Evolutionary conservation across 805 yeast genomes (phyloP), one percentile per base, ranked within the genome.

Genomic region (Teunomyces atbi): DNA sequence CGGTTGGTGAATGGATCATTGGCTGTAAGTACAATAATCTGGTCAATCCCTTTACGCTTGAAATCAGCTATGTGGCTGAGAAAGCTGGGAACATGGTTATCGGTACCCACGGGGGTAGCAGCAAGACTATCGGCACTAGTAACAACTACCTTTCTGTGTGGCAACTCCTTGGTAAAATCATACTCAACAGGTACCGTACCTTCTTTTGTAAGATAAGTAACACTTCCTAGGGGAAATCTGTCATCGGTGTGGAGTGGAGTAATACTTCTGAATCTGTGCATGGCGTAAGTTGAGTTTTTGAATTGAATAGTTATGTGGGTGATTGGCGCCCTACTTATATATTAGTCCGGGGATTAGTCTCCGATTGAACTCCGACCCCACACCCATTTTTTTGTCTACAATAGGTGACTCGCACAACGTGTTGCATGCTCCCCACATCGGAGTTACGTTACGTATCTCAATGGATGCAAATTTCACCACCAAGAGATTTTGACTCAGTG

Each of bases 141-240:
- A 28, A 52, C 37, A 11, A 52, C 39, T 28, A 52, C 47, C 8
- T 46, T 45, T 38, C 47, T 50, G 51, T 44, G 42, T 19, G 55
- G 43, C 52, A 59, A 54, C 33, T 49, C 49, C 45, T 59, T 60
- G 2, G 61, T 54, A 38, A 73, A 60, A 45, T 74, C 74, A 29
- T 68, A 63, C 39, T 20, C 27, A 3, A 36, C 18, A 12, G 39
- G 39, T 16, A 28, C 33, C 11, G 35, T 12, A 33, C n/a, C 26
- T 18, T 28, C 18, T 12, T n/a, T n/a, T 18, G 39, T 23, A 5
- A 36, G 12, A 10, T 52, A 59, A 18, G 55, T 50, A 46, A 52
- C 39, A n/a, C 15, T 36, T 19, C 39, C 56, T 12, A 59, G 34
- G 13, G 64, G 63, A 48, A 60, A 59, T 27, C 47, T 49, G 40